A percentile compares a stretch with the other conserved stretches of the same genome.
phyloP scores from a whole-genome alignment of 441 rosid genomes.

The Corymbia citriodora region DNA sequence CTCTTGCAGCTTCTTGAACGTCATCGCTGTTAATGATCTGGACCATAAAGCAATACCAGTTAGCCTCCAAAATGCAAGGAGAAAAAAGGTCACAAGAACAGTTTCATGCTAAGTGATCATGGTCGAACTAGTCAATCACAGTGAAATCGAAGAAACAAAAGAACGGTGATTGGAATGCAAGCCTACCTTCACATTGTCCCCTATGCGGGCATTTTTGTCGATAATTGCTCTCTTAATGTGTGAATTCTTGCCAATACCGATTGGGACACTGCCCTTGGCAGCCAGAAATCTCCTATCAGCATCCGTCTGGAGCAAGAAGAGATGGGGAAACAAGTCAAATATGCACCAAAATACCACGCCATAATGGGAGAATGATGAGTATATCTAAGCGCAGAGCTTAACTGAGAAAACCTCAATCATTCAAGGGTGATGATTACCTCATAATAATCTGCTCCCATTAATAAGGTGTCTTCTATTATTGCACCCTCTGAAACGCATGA shows the following conservation, averaged over 20 bases:
- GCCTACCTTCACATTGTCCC: conserved; percentile 80
- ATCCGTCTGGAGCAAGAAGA: conserved; percentile 54
- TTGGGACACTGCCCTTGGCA: conserved; percentile 93
- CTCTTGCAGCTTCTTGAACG: conserved; percentile 94
- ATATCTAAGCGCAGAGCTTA: neutral
- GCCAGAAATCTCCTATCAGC: conserved; percentile 86
- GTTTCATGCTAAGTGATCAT: neutral
- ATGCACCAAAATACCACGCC: neutral
- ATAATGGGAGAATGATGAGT: neutral
- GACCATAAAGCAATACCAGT: neutral
- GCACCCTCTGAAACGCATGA: conserved; percentile 97
- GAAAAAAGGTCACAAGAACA: neutral
- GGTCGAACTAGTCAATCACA: neutral
- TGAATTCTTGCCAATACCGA: conserved; percentile 81
- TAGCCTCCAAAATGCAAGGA: neutral
- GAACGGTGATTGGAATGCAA: neutral
- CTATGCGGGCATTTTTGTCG: conserved; percentile 93
- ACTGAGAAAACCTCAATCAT: neutral
- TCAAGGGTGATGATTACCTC: conserved; percentile 41
- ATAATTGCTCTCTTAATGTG: conserved; percentile 91
- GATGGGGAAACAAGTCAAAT: neutral
- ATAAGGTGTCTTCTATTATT: conserved; percentile 74
- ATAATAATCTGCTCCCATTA: conserved; percentile 97
- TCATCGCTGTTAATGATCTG: conserved; percentile 73
- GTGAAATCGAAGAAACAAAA: neutral